Evolutionary conservation across 768 basidiomycete species (phyloP), one percentile per base, ranked within the genome.

Genomic region (Tubosaeta sp.): DNA sequence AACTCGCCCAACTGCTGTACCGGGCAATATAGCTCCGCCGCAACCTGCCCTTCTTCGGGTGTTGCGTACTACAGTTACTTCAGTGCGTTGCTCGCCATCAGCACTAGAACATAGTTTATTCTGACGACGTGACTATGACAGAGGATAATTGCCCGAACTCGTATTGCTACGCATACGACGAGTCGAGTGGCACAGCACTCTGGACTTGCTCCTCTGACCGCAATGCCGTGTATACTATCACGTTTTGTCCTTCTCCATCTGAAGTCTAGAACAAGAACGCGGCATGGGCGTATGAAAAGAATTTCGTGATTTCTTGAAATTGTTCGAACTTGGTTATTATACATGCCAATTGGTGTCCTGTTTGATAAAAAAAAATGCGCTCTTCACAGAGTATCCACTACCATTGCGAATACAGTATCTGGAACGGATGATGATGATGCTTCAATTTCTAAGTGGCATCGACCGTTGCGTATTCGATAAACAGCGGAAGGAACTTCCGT

Each of bases 1-100:
- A 77, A 86, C 68, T 83, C 82, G 22, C 66, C 74, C 5, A 83
- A 85, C 60, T 86, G 85, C 66, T 88, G 85, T 71, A 77, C 77
- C 14, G 86, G 86, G 10, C 65, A 63, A 38, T 71, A 77, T 66
- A 68, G 65, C 64, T 82, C 79, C 5, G 66, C 81, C 1, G 66
- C 60, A 10, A 84, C 82, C 0, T 86, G 85, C 64, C 84, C 82
- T 13, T 56, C 71, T 12, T 78, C 78, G 4, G 72, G 71, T 19
- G 72, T 75, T 9, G 55, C 48, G 17, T 72, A 67, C 59, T 76
- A 76, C 58, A 63, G 55, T 49, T 80, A 76, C 66, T 80, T 79
- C 68, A 81, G 77, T 76, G 37, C 48, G 64, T 60, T 34, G 26
- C 26, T 45, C 34, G 12, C 31, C 33, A 10, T 52, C 31, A 42